These are phyloP conservation scores for Podaxis sp. DNA, from an alignment of 768 basidiomycete genomes.

Conservation along the genomic window DNA sequence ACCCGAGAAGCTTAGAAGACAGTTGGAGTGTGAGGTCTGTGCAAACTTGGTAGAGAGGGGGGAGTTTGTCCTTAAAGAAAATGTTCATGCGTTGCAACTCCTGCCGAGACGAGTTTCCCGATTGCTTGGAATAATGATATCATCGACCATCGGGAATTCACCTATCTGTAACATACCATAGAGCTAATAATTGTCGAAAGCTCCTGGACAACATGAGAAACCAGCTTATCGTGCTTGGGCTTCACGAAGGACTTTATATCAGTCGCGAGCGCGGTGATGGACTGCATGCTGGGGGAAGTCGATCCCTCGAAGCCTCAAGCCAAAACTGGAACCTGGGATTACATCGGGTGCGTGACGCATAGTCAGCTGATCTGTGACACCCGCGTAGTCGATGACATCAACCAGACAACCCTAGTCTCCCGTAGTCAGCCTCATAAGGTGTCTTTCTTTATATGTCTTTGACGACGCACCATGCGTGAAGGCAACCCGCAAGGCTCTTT, in stretches of 20 bases:
- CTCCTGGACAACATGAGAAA: background rate
- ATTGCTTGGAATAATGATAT: slow-evolving; percentile 8
- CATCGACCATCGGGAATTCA: background rate
- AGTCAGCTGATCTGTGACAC: slow-evolving; percentile 13
- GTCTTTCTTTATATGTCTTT: no score
- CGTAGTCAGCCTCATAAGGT: no score
- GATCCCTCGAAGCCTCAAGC: background rate
- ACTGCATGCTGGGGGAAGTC: background rate
- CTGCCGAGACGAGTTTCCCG: background rate
- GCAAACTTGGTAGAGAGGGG: slow-evolving; percentile 1
- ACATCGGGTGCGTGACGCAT: background rate
- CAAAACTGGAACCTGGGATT: background rate
- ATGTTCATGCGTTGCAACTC: background rate
- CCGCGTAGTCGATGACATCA: slow-evolving; percentile 2
- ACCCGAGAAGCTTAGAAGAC: slow-evolving; percentile 1
- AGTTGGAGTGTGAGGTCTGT: slow-evolving; percentile 7
- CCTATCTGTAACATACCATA: slow-evolving; percentile 2
- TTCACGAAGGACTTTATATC: slow-evolving; percentile 1
- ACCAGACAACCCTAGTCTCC: no score
- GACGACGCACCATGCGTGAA: no score
- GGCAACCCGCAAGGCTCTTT: background rate
- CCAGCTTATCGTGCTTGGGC: background rate
- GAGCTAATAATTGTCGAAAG: background rate
- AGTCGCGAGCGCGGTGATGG: slow-evolving; percentile 2
- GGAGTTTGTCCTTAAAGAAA: slow-evolving; percentile 1